A percentile compares a stretch with the other conserved stretches of the same genome.
Conservation (phyloP, 2,329 filamentous ascomycete genomes). For the Intubia oerlemansii region DNA sequence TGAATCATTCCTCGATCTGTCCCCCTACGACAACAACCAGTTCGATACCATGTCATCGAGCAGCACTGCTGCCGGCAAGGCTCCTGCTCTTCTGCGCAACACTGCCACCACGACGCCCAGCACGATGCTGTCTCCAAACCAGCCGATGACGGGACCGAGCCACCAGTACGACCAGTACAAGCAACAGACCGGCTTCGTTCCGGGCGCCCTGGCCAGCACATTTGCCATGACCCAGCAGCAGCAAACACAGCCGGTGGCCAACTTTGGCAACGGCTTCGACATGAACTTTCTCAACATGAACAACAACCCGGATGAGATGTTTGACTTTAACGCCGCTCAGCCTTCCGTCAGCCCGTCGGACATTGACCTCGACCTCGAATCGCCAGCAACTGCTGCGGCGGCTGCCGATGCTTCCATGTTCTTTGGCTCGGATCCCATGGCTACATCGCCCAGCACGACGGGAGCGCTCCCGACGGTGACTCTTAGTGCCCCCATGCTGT, state of each 20-base stretch:
- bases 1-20: slow-evolving; percentile 37
- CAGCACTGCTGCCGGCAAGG: too few relatives aligned
- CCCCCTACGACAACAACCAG: slow-evolving; percentile 35
- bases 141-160: slow-evolving; percentile 57
- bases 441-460: too few relatives aligned
- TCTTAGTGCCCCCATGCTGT: too few relatives aligned
- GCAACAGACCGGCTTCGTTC: slow-evolving; percentile 84
- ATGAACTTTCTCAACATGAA: slow-evolving; percentile 27
- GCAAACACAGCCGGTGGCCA: slow-evolving; percentile 29
- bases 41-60: too few relatives aligned
- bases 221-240: slow-evolving; percentile 60
- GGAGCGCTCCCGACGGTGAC: too few relatives aligned
- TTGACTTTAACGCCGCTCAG: slow-evolving; percentile 52
- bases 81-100: too few relatives aligned
- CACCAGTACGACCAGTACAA: slow-evolving; percentile 91
- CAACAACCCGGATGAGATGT: slow-evolving; percentile 40
- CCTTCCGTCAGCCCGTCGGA: slow-evolving; percentile 36
- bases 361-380: slow-evolving; percentile 50
- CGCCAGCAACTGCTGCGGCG: too few relatives aligned
- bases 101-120: too few relatives aligned
- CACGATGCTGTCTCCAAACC: slow-evolving; percentile 28
- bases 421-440: too few relatives aligned
- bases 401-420: slow-evolving; percentile 39
- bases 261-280: slow-evolving; percentile 24
- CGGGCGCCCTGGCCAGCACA: slow-evolving; percentile 61